A percentile compares a stretch with the other conserved stretches of the same genome.
phyloP scores from a whole-genome alignment of 2,329 filamentous ascomycete species.

The Sporothrix pallida region DNA sequence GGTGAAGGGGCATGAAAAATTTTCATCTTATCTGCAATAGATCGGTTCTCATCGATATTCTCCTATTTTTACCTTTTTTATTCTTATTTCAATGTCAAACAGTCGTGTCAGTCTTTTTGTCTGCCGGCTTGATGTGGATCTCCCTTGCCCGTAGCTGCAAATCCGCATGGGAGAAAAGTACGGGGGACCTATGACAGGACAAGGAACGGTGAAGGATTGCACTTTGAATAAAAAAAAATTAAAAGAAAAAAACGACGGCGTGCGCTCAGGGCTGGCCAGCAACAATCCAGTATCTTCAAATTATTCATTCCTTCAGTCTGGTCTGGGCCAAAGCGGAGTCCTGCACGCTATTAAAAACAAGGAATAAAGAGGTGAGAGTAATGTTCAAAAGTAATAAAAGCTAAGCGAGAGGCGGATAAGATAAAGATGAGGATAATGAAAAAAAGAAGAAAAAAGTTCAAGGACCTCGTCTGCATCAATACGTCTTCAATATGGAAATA shows the following conservation, averaged over 20 bases:
- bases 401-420: too few species aligned
- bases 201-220: background rate
- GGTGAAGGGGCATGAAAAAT: background rate
- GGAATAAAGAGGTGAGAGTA: background rate
- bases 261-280: constrained; percentile 25
- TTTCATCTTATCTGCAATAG: background rate
- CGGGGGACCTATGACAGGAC: background rate
- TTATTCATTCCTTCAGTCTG: background rate
- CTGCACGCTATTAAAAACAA: background rate
- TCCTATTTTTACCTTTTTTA: background rate
- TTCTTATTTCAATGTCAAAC: background rate
- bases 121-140: constrained; percentile 21
- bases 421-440: too few species aligned
- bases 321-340: constrained; percentile 15
- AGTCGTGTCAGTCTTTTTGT: background rate
- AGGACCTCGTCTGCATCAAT: too few species aligned
- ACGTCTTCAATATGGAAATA: background rate
- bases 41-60: background rate
- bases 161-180: constrained; percentile 19
- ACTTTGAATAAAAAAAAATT: background rate
- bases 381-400: background rate
- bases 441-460: background rate
- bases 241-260: background rate
- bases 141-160: constrained; percentile 20
- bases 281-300: background rate